Conservation (phyloP, 2,329 filamentous ascomycete genomes). For the Pseudomassariella vexata region DNA sequence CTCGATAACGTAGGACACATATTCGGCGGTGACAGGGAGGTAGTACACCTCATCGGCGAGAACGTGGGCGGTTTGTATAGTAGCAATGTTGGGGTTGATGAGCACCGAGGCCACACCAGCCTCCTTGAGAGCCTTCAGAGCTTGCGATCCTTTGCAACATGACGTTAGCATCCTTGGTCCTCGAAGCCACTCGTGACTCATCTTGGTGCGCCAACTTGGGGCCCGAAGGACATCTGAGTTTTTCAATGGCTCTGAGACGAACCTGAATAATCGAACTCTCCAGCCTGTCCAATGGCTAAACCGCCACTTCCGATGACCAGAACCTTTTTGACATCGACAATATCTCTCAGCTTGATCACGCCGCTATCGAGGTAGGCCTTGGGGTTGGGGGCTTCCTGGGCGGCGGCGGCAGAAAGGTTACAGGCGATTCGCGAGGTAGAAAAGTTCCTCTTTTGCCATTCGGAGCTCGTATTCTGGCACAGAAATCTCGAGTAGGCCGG, state of each 20-base stretch:
- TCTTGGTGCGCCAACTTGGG: constrained; percentile 11
- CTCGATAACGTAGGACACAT: constrained; percentile 96
- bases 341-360: constrained; percentile 70
- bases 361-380: constrained; percentile 88
- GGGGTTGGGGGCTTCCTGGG: constrained; percentile 70
- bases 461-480: constrained; percentile 27
- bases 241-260: constrained; percentile 38
- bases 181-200: constrained; percentile 13
- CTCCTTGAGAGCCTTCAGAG: constrained; percentile 94
- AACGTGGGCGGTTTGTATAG: constrained; percentile 94
- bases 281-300: constrained; percentile 92
- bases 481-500: constrained; percentile 26
- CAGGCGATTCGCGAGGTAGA: constrained; percentile 39
- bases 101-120: constrained; percentile 86
- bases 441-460: constrained; percentile 42
- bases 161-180: constrained; percentile 14
- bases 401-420: constrained; percentile 31
- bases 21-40: constrained; percentile 94
- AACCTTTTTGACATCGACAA: constrained; percentile 93
- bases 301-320: constrained; percentile 94
- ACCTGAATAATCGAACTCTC: constrained; percentile 99
- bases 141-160: constrained; percentile 70
- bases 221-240: too few species aligned
- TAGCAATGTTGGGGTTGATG: constrained; percentile 97
- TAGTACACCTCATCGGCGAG: constrained; percentile 98